Evolutionary conservation across 495 filamentous ascomycete species (phyloP).

Genomic region (Tricharina praecox): DNA sequence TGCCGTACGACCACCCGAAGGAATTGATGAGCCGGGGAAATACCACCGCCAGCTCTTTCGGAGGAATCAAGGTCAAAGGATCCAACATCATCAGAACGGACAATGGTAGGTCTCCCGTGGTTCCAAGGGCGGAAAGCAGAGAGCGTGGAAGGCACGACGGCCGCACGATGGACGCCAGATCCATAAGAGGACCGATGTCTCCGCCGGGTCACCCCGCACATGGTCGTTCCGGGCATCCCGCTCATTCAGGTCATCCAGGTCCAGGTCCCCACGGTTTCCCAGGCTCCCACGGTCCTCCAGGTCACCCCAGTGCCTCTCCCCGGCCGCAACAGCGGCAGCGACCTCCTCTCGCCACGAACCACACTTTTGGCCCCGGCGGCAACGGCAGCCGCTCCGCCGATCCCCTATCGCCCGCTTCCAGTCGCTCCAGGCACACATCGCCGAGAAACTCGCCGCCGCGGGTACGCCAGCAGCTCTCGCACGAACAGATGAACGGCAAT

Average conservation of each 20-base stretch:
- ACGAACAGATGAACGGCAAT: constrained; percentile 15
- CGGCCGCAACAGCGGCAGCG: not conserved
- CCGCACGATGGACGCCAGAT: not conserved
- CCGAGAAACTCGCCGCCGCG: constrained; percentile 20
- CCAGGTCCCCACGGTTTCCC: not conserved
- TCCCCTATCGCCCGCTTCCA: constrained; percentile 6
- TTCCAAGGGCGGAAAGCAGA: constrained; percentile 10
- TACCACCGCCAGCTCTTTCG: too few species aligned
- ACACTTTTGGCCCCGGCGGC: not conserved
- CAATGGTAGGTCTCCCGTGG: constrained; percentile 5
- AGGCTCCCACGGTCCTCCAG: too few species aligned
- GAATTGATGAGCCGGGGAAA: too few species aligned
- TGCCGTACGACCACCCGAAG: constrained; percentile 2
- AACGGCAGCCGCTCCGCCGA: not conserved
- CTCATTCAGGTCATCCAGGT: too few species aligned
- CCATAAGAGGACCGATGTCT: constrained; percentile 2
- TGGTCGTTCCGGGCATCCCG: too few species aligned
- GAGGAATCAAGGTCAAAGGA: too few species aligned
- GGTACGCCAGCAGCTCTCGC: constrained; percentile 15
- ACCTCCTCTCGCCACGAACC: not conserved
- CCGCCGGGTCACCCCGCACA: too few species aligned
- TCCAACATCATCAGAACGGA: constrained; percentile 19
- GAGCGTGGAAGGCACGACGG: not conserved
- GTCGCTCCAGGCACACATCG: constrained; percentile 18
- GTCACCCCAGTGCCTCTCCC: too few species aligned